phyloP scores from a whole-genome alignment of 106 monocot species.

The Phalaenopsis equestris region DNA sequence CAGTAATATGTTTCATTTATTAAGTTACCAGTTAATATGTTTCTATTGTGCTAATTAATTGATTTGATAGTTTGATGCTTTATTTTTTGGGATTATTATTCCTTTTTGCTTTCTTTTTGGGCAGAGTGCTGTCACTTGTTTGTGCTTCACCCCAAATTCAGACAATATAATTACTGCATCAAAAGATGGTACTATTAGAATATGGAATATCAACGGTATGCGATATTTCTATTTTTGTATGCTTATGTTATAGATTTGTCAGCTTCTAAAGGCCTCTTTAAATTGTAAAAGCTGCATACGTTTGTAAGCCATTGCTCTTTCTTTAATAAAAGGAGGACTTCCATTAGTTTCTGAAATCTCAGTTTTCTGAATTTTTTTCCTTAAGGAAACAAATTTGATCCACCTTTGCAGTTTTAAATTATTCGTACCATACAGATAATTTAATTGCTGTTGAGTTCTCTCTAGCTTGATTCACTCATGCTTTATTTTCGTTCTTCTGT shows the following conservation, averaged over 20 bases:
- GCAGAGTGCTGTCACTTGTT: conserved; percentile 92
- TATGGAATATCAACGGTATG: conserved; percentile 99
- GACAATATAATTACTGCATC: conserved; percentile 91
- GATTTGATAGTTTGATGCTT: background rate
- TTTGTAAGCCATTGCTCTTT: background rate
- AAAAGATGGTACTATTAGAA: conserved; percentile 84
- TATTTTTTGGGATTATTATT: background rate
- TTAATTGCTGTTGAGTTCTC: background rate
- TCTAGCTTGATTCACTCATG: background rate
- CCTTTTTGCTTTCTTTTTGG: background rate
- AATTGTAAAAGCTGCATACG: background rate
- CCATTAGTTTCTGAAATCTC: background rate
- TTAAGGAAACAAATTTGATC: background rate
- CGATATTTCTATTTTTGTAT: background rate
- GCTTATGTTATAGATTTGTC: background rate
- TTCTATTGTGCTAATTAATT: background rate
- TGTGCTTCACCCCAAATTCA: conserved; percentile 82
- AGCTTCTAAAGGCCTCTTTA: background rate
- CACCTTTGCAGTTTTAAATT: background rate
- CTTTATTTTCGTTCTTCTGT: background rate
- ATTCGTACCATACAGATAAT: background rate
- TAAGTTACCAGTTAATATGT: background rate
- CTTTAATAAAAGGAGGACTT: too few relatives aligned
- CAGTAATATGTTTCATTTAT: background rate
- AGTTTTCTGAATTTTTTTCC: background rate